Evolutionary conservation across 352 stramenopile genomes (phyloP), one percentile per base, ranked within the genome.

Genomic region (Pilasporangium apinafurcum): DNA sequence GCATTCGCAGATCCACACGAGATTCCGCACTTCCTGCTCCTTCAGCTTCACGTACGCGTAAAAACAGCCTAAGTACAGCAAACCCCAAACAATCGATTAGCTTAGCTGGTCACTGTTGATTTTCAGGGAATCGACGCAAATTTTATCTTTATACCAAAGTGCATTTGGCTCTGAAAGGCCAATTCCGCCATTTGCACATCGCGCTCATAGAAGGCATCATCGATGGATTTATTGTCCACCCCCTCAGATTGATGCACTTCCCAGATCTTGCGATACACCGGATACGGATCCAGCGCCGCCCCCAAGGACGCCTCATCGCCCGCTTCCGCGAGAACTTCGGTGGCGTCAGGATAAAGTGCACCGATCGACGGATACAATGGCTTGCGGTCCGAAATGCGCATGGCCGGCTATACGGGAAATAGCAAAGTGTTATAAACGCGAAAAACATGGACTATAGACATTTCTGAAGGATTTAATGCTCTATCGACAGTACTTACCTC

Each of bases 1-100:
- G 67, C 96, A 99, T 69, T 99, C 96, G 52, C 79, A 96, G 72
- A 99, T 98, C 96, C 96, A 99, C 42, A 99, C 95, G 45, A 99
- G 83, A 74, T 99, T 99, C 55, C 96, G 89, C 56, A 99, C 97
- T 62, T 99, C 96, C 76, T 99, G 95, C 69, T 99, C 96, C 89
- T 99, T 99, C 46, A 99, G 81, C 81, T 99, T 99, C 31, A 99
- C 90, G 71, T 99, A 99, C 36, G 95, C 94, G 77, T 99, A 99
- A 70, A 99, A 99, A 53, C 84, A 91, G 8, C 67, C 72, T 84
- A 41, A 12, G 32, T 7, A 51, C 16, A 5, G n/a, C n/a, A n/a
- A n/a, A n/a, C n/a, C n/a, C n/a, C n/a, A n/a, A n/a, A n/a, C n/a
- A n/a, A n/a, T n/a, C n/a, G n/a, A n/a, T n/a, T n/a, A n/a, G n/a